Percentiles rank a stretch among this genome's conserved stretches.
Conservation (phyloP, 306 rosid species). For the Gleditsia sinensis region DNA sequence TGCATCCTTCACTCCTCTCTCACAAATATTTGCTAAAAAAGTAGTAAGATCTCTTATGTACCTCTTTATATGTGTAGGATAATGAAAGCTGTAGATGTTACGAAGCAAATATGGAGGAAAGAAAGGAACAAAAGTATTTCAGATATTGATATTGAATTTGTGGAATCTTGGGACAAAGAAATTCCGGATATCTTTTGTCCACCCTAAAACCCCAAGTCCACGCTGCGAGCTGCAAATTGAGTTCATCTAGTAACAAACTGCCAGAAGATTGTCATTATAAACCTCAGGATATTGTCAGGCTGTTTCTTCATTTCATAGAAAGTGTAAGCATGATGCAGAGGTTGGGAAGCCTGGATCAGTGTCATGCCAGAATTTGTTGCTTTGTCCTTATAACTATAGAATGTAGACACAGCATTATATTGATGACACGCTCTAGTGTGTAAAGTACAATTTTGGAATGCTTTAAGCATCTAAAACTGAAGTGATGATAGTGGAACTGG, state of each 20-base stretch:
- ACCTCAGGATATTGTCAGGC: constrained; percentile 34
- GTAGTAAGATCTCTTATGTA: neutral
- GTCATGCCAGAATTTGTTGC: too few species aligned
- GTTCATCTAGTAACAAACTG: constrained; percentile 6
- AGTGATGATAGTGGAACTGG: too few species aligned
- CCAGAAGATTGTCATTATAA: constrained; percentile 40
- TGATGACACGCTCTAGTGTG: too few species aligned
- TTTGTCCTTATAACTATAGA: too few species aligned
- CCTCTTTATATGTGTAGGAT: neutral
- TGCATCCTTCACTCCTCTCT: neutral
- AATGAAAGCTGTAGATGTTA: neutral
- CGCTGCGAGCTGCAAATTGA: neutral
- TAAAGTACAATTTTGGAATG: too few species aligned
- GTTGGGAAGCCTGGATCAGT: too few species aligned
- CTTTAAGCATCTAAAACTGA: too few species aligned
- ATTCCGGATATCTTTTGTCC: neutral
- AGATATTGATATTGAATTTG: constrained; percentile 1
- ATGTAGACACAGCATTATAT: too few species aligned
- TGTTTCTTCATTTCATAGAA: too few species aligned
- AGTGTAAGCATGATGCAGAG: too few species aligned
- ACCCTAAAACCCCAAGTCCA: neutral
- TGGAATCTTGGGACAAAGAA: neutral
- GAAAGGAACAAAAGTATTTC: neutral
- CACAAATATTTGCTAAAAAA: neutral
- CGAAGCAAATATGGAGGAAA: neutral